Evolutionary conservation across 495 filamentous ascomycete species (phyloP).

Genomic region (Astrothelium subdiscretum): DNA sequence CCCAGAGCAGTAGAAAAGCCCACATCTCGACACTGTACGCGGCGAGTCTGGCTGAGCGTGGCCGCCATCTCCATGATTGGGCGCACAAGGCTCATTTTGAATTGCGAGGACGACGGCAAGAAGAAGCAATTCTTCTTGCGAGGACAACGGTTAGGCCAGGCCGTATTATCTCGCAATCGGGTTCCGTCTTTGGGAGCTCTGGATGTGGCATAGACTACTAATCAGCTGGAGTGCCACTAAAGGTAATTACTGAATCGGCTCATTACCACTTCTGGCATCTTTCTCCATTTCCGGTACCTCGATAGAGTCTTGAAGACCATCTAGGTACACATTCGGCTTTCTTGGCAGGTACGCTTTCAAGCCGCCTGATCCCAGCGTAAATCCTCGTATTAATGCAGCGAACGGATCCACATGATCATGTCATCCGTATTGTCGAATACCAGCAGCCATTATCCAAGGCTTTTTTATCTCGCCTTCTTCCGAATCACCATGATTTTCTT

Average conservation of each 20-base stretch:
- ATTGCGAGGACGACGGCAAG: not conserved
- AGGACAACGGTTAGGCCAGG: not conserved
- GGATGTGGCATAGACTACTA: not conserved
- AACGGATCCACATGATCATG: not conserved
- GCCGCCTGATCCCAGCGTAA: not conserved
- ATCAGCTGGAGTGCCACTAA: not conserved
- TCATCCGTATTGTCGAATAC: not conserved
- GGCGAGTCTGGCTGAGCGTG: not conserved
- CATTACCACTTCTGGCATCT: not conserved
- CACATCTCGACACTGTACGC: not conserved
- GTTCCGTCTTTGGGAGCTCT: not conserved
- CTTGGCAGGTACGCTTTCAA: not conserved
- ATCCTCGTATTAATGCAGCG: not conserved
- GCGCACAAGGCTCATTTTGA: not conserved
- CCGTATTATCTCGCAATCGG: not conserved
- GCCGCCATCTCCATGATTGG: not conserved
- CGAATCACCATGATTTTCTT: not conserved
- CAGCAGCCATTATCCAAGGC: not conserved
- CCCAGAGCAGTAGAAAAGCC: not conserved
- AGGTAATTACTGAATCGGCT: not conserved
- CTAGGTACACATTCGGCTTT: not conserved
- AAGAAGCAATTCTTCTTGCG: not conserved
- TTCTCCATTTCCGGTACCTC: not conserved
- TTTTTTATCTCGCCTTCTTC: not conserved
- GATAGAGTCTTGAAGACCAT: not conserved